Percentiles rank a stretch among this genome's conserved stretches.
phyloP scores from a whole-genome alignment of 1,284 basidiomycete genomes.

The Anthracocystis panici-leucophaei region DNA sequence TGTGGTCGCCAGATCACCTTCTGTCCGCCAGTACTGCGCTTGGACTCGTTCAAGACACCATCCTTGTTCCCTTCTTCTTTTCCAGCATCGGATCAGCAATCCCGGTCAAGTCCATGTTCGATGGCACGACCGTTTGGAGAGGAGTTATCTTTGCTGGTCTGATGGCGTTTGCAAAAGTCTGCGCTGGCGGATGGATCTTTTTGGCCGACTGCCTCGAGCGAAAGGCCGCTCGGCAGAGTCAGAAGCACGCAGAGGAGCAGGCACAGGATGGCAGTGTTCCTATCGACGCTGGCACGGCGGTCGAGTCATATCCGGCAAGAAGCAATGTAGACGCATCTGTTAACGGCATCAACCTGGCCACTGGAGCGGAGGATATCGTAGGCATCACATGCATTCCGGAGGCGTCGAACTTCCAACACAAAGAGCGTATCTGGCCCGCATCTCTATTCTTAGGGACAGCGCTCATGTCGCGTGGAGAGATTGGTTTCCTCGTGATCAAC shows the following conservation, averaged over 20 bases:
- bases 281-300: not conserved
- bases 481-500: slow-evolving; percentile 70
- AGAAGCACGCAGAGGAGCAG: not conserved
- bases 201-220: slow-evolving; percentile 51
- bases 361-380: not conserved
- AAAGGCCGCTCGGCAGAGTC: not conserved
- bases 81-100: slow-evolving; percentile 75
- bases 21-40: slow-evolving; percentile 12
- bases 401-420: not conserved
- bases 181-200: slow-evolving; percentile 70
- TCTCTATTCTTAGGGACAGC: slow-evolving; percentile 71
- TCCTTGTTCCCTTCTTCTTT: slow-evolving; percentile 75
- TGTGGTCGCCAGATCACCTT: slow-evolving; percentile 15
- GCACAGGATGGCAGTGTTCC: not conserved
- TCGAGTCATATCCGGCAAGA: slow-evolving; percentile 5
- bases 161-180: slow-evolving; percentile 73
- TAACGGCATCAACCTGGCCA: not conserved
- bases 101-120: slow-evolving; percentile 73
- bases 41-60: slow-evolving; percentile 11
- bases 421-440: slow-evolving; percentile 26
- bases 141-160: slow-evolving; percentile 73
- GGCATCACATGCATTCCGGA: not conserved
- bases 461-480: slow-evolving; percentile 74
- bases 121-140: slow-evolving; percentile 73
- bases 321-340: not conserved